phyloP scores from a whole-genome alignment of 768 basidiomycete genomes.

The Pleurotus citrinopileatus region DNA sequence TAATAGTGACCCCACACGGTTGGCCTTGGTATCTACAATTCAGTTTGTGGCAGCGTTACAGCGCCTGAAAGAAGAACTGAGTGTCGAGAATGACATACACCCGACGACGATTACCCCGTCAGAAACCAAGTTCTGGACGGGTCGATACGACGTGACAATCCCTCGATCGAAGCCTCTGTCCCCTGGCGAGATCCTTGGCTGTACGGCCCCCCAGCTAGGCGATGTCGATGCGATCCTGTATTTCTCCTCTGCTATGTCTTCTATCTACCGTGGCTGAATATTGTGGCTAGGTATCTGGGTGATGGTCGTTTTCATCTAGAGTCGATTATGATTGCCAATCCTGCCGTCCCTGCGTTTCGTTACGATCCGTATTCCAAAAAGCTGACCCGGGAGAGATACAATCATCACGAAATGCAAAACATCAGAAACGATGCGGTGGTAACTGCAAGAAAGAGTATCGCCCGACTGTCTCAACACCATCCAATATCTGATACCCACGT shows the following conservation, averaged over 20 bases:
- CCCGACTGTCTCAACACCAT: conserved; percentile 15
- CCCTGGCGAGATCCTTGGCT: conserved; percentile 96
- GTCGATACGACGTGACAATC: conserved; percentile 71
- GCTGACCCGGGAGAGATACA: conserved; percentile 88
- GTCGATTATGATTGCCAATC: conserved; percentile 99
- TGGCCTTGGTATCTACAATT: conserved; percentile 95
- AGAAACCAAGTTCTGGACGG: conserved; percentile 41
- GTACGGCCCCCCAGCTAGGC: conserved; percentile 82
- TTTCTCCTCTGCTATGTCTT: conserved; percentile 2
- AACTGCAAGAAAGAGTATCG: conserved; percentile 66
- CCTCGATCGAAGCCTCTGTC: conserved; percentile 90
- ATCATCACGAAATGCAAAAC: conserved; percentile 83
- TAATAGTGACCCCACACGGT: conserved; percentile 47
- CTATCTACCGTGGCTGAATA: conserved; percentile 13
- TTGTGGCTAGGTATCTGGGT: conserved; percentile 77
- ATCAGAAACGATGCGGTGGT: conserved; percentile 74
- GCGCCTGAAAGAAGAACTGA: conserved; percentile 77
- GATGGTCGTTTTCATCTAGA: conserved; percentile 98
- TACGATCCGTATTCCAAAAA: conserved; percentile 99
- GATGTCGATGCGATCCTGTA: conserved; percentile 91
- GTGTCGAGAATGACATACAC: conserved; percentile 28
- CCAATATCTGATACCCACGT: conserved; percentile 11
- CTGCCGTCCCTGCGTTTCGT: conserved; percentile 88
- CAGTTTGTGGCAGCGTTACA: conserved; percentile 96
- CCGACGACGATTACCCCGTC: background rate